Evolutionary conservation across 2,329 filamentous ascomycete species (phyloP).

Genomic region (Ophiostoma quercus): DNA sequence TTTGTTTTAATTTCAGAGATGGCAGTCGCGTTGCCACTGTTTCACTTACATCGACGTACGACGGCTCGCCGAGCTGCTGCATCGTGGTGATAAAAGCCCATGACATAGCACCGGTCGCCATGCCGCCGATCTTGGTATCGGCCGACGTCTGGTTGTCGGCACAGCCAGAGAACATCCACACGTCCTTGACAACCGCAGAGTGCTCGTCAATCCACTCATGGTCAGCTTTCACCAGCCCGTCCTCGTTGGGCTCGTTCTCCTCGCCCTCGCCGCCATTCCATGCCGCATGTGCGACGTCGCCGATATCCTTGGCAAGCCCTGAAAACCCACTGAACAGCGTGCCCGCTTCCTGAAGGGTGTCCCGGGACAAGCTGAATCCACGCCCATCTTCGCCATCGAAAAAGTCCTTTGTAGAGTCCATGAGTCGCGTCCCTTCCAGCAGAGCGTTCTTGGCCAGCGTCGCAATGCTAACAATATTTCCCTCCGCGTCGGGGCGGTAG

Average conservation of each 20-base stretch:
- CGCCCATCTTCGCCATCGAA: neutral
- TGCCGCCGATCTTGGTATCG: constrained; percentile 37
- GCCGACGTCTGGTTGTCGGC: constrained; percentile 39
- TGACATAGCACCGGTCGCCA: constrained; percentile 38
- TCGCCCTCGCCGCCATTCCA: neutral
- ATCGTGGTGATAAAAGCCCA: constrained; percentile 36
- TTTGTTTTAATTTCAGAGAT: neutral
- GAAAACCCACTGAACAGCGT: constrained; percentile 50
- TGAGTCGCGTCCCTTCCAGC: constrained; percentile 45
- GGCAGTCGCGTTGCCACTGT: neutral
- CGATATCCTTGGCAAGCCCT: constrained; percentile 49
- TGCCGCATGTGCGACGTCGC: constrained; percentile 39
- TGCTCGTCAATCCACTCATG: constrained; percentile 37
- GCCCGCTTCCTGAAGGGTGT: constrained; percentile 46
- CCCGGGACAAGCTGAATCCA: constrained; percentile 34
- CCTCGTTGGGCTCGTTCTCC: constrained; percentile 32
- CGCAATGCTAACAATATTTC: constrained; percentile 49
- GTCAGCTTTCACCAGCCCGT: constrained; percentile 42
- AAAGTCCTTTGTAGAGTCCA: constrained; percentile 28
- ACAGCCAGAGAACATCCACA: constrained; percentile 41
- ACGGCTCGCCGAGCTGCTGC: constrained; percentile 30
- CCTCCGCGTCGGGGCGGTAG: constrained; percentile 52
- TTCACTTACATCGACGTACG: constrained; percentile 33
- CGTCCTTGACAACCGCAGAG: constrained; percentile 35
- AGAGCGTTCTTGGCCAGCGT: constrained; percentile 40